Percentiles rank a stretch among this genome's conserved stretches.
These are phyloP conservation scores for Leucogyrophana mollusca DNA, from an alignment of 768 basidiomycete genomes.

Conservation along the genomic window DNA sequence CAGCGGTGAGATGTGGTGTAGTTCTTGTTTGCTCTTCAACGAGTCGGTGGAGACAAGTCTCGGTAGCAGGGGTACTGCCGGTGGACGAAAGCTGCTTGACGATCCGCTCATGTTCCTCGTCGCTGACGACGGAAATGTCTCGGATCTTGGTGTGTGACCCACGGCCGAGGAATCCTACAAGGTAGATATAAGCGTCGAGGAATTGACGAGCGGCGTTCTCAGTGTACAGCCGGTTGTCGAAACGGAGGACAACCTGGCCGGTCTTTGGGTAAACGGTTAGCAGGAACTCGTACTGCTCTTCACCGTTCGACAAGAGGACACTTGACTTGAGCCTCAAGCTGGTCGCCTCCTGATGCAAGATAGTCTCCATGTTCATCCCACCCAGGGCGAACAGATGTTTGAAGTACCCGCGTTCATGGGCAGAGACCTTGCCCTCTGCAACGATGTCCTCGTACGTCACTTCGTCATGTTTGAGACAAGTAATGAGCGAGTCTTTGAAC, in stretches of 20 bases:
- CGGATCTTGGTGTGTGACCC: slow-evolving; percentile 8
- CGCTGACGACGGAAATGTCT: slow-evolving; percentile 13
- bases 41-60: slow-evolving; percentile 10
- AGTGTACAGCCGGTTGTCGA: slow-evolving; percentile 27
- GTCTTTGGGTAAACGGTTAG: slow-evolving; percentile 23
- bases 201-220: slow-evolving; percentile 27
- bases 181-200: slow-evolving; percentile 26
- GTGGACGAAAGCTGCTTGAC: slow-evolving; percentile 25
- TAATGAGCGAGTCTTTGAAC: slow-evolving; percentile 22
- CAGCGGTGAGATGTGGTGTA: slow-evolving; percentile 18
- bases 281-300: slow-evolving; percentile 21
- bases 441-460: slow-evolving; percentile 31
- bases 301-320: slow-evolving; percentile 24
- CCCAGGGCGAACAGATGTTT: slow-evolving; percentile 30
- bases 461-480: slow-evolving; percentile 22
- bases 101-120: slow-evolving; percentile 12
- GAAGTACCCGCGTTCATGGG: slow-evolving; percentile 26
- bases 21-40: slow-evolving; percentile 13
- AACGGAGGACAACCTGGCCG: slow-evolving; percentile 24
- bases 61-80: slow-evolving; percentile 9
- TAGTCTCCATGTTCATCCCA: slow-evolving; percentile 25
- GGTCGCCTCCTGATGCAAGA: not conserved
- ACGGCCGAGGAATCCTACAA: slow-evolving; percentile 21
- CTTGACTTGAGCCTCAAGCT: slow-evolving; percentile 13
- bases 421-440: slow-evolving; percentile 20